Conservation (phyloP, 306 rosid species). For the Fragaria iinumae region DNA sequence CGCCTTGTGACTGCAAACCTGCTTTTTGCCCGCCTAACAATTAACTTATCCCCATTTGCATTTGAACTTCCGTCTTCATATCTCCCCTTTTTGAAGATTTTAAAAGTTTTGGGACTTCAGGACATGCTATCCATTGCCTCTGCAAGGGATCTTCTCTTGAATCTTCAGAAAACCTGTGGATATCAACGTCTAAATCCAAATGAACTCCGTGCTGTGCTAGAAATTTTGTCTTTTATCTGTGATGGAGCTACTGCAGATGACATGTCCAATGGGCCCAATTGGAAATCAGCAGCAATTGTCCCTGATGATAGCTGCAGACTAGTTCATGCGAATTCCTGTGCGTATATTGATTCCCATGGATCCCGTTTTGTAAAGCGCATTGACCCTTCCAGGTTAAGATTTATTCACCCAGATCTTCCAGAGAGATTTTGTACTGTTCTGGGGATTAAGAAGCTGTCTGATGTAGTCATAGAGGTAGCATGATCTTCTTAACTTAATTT, state of each 20-base stretch:
- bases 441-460: constrained; percentile 79
- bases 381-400: constrained; percentile 78
- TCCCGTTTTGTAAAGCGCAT: constrained; percentile 78
- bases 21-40: constrained; percentile 73
- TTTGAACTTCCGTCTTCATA: constrained; percentile 86
- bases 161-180: constrained; percentile 84
- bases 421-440: constrained; percentile 69
- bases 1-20: constrained; percentile 79
- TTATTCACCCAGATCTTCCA: constrained; percentile 85
- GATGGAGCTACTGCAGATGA: constrained; percentile 53
- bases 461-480: constrained; percentile 78
- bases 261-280: constrained; percentile 35
- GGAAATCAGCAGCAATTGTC: constrained; percentile 74
- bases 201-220: constrained; percentile 95
- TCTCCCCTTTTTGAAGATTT: constrained; percentile 80
- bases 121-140: constrained; percentile 69
- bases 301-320: constrained; percentile 97
- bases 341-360: constrained; percentile 81
- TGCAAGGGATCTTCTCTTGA: constrained; percentile 76
- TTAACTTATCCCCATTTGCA: constrained; percentile 94
- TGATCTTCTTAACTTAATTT: constrained; percentile 21
- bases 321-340: constrained; percentile 82
- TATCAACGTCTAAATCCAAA: constrained; percentile 93
- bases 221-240: constrained; percentile 75
- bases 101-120: constrained; percentile 89